A percentile compares a stretch with the other conserved stretches of the same genome.
These are phyloP conservation scores for Cutaneotrichosporon daszewskae DNA, from an alignment of 1,284 basidiomycete genomes.

Conservation along the genomic window DNA sequence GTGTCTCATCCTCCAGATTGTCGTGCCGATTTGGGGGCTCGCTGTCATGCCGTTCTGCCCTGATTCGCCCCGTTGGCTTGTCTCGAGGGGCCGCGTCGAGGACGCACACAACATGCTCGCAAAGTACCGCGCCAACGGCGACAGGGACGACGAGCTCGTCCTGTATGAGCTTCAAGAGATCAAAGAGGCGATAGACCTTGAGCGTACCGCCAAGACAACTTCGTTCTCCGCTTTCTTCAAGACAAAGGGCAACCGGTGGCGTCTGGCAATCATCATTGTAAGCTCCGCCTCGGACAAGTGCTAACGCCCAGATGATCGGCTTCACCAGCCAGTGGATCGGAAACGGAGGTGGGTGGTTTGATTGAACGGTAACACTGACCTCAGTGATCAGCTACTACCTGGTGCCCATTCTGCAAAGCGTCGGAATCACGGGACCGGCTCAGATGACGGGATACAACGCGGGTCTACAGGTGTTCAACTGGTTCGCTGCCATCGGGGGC, in stretches of 20 bases:
- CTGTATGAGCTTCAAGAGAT: constrained; percentile 23
- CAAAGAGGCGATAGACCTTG: constrained; percentile 50
- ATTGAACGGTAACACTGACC: too few relatives aligned
- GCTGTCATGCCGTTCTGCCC: constrained; percentile 21
- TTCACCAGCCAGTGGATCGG: constrained; percentile 27
- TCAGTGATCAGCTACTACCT: constrained; percentile 11
- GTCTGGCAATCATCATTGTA: constrained; percentile 49
- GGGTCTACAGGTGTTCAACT: constrained; percentile 20
- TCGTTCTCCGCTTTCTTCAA: constrained; percentile 18
- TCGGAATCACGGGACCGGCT: constrained; percentile 13
- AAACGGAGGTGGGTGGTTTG: too few relatives aligned
- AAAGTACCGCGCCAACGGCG: constrained; percentile 29
- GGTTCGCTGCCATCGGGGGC: constrained; percentile 15
- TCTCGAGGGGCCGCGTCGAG: constrained; percentile 24
- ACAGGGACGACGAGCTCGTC: constrained; percentile 21
- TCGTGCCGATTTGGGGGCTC: constrained; percentile 2
- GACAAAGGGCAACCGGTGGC: constrained; percentile 47
- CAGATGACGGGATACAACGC: constrained; percentile 19
- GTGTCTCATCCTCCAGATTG: constrained; percentile 21
- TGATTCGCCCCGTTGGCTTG: constrained; percentile 41
- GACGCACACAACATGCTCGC: constrained; percentile 32
- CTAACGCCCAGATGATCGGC: constrained; percentile 45
- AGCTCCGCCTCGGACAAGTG: not conserved
- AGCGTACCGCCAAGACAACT: constrained; percentile 39
- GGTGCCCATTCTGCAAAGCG: constrained; percentile 11